Evolutionary conservation across 2,329 filamentous ascomycete genomes (phyloP).

Genomic region (Pseudogymnoascus sp.): DNA sequence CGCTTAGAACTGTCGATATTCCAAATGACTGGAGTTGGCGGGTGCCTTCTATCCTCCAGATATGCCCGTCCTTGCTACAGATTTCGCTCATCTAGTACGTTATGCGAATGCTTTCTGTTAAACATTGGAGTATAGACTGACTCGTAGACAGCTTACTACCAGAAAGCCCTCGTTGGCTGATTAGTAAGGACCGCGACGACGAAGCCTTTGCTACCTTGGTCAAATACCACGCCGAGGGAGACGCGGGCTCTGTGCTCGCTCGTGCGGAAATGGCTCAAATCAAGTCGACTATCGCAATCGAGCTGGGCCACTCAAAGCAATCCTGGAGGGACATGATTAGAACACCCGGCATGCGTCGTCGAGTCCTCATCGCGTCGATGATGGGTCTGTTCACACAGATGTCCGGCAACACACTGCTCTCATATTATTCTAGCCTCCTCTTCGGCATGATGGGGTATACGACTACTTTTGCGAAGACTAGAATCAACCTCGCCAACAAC

Average conservation of each 20-base stretch:
- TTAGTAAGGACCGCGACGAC: conserved; percentile 92
- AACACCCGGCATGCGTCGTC: conserved; percentile 28
- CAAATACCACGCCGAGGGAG: conserved; percentile 33
- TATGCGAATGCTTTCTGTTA: not conserved
- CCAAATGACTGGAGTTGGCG: conserved; percentile 34
- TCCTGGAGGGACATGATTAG: conserved; percentile 27
- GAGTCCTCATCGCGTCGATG: conserved; percentile 26
- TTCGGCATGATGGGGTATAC: conserved; percentile 11
- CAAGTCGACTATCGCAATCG: conserved; percentile 33
- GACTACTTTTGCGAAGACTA: not conserved
- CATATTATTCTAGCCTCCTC: not conserved
- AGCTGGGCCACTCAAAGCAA: conserved; percentile 25
- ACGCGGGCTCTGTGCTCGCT: conserved; percentile 31
- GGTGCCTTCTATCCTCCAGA: conserved; percentile 36
- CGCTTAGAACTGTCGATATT: conserved; percentile 37
- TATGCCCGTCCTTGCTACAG: conserved; percentile 16
- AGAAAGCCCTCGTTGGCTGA: conserved; percentile 86
- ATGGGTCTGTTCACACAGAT: conserved; percentile 19
- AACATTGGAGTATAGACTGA: not conserved
- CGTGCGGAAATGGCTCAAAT: conserved; percentile 34
- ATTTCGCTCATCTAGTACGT: not conserved
- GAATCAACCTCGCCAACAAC: not conserved
- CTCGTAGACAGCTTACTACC: conserved; percentile 54
- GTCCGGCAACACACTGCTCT: conserved; percentile 6
- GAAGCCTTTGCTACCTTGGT: conserved; percentile 44